phyloP scores from a whole-genome alignment of 345 rosid genomes.

The Arabis hirsuta region DNA sequence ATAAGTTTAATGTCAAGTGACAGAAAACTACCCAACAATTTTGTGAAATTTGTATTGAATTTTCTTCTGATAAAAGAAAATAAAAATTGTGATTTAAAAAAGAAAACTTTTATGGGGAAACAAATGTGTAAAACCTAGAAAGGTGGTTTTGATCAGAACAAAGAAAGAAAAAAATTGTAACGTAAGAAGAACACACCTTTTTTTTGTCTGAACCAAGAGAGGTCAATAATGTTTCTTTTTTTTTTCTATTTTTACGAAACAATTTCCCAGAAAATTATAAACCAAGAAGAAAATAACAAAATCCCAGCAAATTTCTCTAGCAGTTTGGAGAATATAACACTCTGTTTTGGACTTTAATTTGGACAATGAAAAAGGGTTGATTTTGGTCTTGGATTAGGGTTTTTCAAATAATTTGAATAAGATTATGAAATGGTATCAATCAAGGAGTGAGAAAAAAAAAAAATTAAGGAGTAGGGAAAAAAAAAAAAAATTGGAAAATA shows the following conservation, averaged over 20 bases:
- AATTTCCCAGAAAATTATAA: constrained; percentile 30
- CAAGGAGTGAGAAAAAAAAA: neutral
- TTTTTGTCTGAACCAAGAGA: constrained; percentile 37
- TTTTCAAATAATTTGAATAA: constrained; percentile 10
- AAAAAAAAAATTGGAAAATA: neutral
- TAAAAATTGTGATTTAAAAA: neutral
- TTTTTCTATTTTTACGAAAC: constrained; percentile 13
- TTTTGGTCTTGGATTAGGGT: neutral
- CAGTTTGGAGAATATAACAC: constrained; percentile 7
- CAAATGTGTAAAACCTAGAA: constrained; percentile 29
- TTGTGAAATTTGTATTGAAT: constrained; percentile 16
- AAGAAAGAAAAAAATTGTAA: constrained; percentile 16
- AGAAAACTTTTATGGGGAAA: neutral
- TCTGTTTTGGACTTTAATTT: constrained; percentile 14
- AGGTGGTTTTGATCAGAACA: constrained; percentile 22
- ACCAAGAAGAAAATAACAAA: neutral
- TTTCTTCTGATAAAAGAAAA: neutral
- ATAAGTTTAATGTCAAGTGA: constrained; percentile 25
- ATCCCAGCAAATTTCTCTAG: neutral
- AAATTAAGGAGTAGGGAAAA: constrained; percentile 5
- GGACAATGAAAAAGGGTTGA: neutral
- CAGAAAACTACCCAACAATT: constrained; percentile 9
- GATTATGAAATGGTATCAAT: constrained; percentile 11
- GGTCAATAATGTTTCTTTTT: constrained; percentile 20
- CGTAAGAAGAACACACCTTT: constrained; percentile 32